Conservation (phyloP, 2,329 filamentous ascomycete genomes). For the Endocalyx cinctus region DNA sequence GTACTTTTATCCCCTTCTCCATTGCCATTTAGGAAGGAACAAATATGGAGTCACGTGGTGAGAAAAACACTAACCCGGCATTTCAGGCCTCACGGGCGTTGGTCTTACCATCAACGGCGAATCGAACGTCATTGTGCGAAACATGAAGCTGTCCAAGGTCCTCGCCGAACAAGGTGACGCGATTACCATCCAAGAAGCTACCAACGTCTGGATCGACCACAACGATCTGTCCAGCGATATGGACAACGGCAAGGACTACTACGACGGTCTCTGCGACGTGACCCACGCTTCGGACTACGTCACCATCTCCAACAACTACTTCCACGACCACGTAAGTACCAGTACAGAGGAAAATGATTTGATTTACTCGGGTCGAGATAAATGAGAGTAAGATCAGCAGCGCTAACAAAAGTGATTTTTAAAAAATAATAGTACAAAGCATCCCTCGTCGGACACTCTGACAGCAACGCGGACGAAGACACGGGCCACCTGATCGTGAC, state of each 20-base stretch:
- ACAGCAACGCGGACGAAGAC: slow-evolving; percentile 57
- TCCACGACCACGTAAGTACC: slow-evolving; percentile 44
- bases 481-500: slow-evolving; percentile 61
- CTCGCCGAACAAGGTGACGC: slow-evolving; percentile 53
- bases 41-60: no score
- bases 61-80: slow-evolving; percentile 3
- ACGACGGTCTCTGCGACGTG: slow-evolving; percentile 61
- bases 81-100: slow-evolving; percentile 35
- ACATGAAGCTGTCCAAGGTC: slow-evolving; percentile 56
- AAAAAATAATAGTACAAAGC: slow-evolving; percentile 21
- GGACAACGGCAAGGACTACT: slow-evolving; percentile 64
- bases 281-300: slow-evolving; percentile 61
- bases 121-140: slow-evolving; percentile 58
- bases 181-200: slow-evolving; percentile 52
- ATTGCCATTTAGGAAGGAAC: no score
- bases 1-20: slow-evolving; percentile 4
- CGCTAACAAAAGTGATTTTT: no score
- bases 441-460: slow-evolving; percentile 46
- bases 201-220: slow-evolving; percentile 65
- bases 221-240: slow-evolving; percentile 59
- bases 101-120: slow-evolving; percentile 49
- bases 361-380: no score
- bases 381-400: no score
- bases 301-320: slow-evolving; percentile 40
- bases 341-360: background rate